These are phyloP conservation scores for Dioszegia hungarica DNA, from an alignment of 768 basidiomycete genomes.

Conservation along the genomic window DNA sequence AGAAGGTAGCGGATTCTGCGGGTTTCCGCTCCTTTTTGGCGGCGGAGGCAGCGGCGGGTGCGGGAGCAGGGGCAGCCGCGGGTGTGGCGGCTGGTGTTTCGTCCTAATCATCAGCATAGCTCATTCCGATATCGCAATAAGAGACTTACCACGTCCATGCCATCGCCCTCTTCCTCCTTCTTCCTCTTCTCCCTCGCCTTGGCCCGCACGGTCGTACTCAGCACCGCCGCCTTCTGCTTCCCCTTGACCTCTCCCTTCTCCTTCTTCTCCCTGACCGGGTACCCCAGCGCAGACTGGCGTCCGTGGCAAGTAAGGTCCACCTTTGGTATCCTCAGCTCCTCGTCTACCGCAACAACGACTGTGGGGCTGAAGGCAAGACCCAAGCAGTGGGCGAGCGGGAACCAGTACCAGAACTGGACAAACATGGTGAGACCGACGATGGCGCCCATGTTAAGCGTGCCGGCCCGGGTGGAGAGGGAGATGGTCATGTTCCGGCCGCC, in stretches of 20 bases:
- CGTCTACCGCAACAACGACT: slow-evolving; percentile 85
- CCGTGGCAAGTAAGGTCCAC: slow-evolving; percentile 89
- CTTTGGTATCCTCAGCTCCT: slow-evolving; percentile 84
- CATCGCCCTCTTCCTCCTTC: slow-evolving; percentile 70
- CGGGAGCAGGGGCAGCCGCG: not conserved
- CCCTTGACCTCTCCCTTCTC: slow-evolving; percentile 87
- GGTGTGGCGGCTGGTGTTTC: slow-evolving; percentile 59
- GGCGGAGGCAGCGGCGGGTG: slow-evolving; percentile 37
- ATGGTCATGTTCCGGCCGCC: slow-evolving; percentile 96
- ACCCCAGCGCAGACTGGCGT: slow-evolving; percentile 84
- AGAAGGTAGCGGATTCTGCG: slow-evolving; percentile 68
- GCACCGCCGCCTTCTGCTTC: slow-evolving; percentile 88
- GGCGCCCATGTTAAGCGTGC: slow-evolving; percentile 84
- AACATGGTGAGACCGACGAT: slow-evolving; percentile 98
- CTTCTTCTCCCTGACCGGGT: slow-evolving; percentile 77
- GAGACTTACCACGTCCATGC: slow-evolving; percentile 60
- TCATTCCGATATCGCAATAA: not conserved
- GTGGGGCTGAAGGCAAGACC: slow-evolving; percentile 92
- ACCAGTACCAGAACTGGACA: slow-evolving; percentile 99
- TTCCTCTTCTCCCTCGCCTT: slow-evolving; percentile 85
- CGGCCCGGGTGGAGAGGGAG: slow-evolving; percentile 84
- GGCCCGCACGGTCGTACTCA: slow-evolving; percentile 96
- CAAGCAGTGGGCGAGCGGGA: slow-evolving; percentile 88
- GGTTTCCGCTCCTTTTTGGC: slow-evolving; percentile 56
- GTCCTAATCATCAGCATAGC: slow-evolving; percentile 51